These are phyloP conservation scores for Lolium rigidum DNA, from an alignment of 176 grass and related monocot species.

Conservation along the genomic window DNA sequence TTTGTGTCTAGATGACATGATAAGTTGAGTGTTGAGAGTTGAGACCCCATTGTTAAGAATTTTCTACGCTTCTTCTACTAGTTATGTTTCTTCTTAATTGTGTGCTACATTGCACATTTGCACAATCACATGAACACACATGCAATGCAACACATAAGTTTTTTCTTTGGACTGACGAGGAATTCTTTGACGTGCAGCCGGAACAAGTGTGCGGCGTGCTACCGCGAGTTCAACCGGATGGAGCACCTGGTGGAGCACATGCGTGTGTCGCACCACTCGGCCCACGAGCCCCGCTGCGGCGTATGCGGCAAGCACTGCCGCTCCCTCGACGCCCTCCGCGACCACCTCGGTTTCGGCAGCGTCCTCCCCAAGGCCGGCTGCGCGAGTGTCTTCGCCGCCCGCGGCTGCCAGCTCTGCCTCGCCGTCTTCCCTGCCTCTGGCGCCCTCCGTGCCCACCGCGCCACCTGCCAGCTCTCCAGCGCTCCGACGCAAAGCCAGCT, in stretches of 20 bases:
- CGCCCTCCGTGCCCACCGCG: slow-evolving; percentile 53
- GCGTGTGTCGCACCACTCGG: slow-evolving; percentile 71
- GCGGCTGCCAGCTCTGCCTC: slow-evolving; percentile 70
- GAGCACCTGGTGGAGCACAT: slow-evolving; percentile 95
- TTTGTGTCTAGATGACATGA: too few species aligned
- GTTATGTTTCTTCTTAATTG: not conserved
- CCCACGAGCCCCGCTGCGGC: slow-evolving; percentile 73
- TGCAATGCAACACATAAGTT: too few species aligned
- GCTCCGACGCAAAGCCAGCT: not conserved
- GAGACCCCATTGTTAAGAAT: too few species aligned
- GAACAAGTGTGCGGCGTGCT: slow-evolving; percentile 49
- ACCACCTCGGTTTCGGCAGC: slow-evolving; percentile 79
- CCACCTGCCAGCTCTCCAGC: slow-evolving; percentile 36
- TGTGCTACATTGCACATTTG: not conserved
- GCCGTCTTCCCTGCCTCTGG: slow-evolving; percentile 43
- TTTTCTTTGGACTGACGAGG: not conserved
- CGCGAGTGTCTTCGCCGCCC: slow-evolving; percentile 53
- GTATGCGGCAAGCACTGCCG: slow-evolving; percentile 75
- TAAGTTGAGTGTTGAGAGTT: too few species aligned
- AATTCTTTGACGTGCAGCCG: slow-evolving; percentile 42
- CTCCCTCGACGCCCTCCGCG: slow-evolving; percentile 78
- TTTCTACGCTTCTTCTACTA: too few species aligned
- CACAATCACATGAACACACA: too few species aligned
- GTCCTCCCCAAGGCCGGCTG: slow-evolving; percentile 77
- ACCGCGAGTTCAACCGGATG: slow-evolving; percentile 65